Evolutionary conservation across 495 filamentous ascomycete genomes (phyloP).

Genomic region (Alectoria sarmentosa): DNA sequence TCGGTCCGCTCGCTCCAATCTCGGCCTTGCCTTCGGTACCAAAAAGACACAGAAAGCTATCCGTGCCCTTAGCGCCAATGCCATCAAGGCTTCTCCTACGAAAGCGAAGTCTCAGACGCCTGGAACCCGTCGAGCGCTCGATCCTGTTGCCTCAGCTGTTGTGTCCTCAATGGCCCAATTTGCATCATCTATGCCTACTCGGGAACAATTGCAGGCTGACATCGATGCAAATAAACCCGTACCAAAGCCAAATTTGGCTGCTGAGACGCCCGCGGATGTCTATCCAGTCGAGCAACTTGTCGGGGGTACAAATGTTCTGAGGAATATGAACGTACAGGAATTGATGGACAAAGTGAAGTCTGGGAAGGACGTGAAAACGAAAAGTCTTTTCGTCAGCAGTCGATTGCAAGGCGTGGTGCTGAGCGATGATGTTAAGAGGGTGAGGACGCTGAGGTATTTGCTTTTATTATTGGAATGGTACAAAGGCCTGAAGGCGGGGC

Average conservation of each 20-base stretch:
- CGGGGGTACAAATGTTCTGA: conserved; percentile 38
- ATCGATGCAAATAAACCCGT: conserved; percentile 68
- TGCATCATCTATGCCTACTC: conserved; percentile 49
- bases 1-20: conserved; percentile 49
- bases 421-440: conserved; percentile 47
- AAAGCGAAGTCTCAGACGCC: conserved; percentile 29
- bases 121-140: conserved; percentile 36
- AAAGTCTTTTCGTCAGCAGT: conserved; percentile 57
- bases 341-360: conserved; percentile 63
- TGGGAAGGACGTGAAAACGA: conserved; percentile 47
- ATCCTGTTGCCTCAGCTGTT: conserved; percentile 52
- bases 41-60: conserved; percentile 88
- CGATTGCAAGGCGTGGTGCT: conserved; percentile 52
- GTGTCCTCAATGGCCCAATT: conserved; percentile 55
- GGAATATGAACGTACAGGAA: conserved; percentile 55
- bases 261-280: conserved; percentile 68
- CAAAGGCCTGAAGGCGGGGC: conserved; percentile 16
- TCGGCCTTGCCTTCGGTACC: conserved; percentile 88
- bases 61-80: conserved; percentile 67
- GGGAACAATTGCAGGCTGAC: conserved; percentile 55
- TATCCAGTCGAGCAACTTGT: conserved; percentile 69
- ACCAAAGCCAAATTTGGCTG: conserved; percentile 66
- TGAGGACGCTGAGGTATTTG: conserved; percentile 62
- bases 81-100: conserved; percentile 48
- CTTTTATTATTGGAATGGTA: conserved; percentile 59